Evolutionary conservation across 805 yeast species (phyloP), one percentile per base, ranked within the genome.

Genomic region (Saturnispora saitoi): DNA sequence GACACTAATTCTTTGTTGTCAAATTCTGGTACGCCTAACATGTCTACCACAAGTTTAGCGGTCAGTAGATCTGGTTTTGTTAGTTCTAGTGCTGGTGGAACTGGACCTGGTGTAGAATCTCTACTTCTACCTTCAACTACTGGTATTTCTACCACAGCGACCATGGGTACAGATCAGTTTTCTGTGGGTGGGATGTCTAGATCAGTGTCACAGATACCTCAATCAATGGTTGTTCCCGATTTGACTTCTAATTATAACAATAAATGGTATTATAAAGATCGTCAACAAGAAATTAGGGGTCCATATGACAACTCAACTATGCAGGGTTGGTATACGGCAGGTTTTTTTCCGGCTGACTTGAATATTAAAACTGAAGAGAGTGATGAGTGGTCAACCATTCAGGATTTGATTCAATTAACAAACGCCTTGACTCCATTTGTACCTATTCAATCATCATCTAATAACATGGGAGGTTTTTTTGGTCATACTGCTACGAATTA

Each of bases 311-410:
- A 90, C 2, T 62, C 65, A 24, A 66, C 75, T 65, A 87, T 87
- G 96, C 90, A 85, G 54, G 78, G 70, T 45, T 87, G 96, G 96
- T 78, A 75, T 50, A 59, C 74, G 8, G 74, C 73, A 39, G 78
- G 80, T 2, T 85, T 82, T 65, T 70, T 86, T 55, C 68, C 68
- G 36, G 70, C 69, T 10, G 78, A 73, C 50, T 68, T 87, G 52
- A 66, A 67, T 37, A 67, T 88, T 48, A 73, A 83, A 48, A 74
- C 91, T 30, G 75, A 70, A 19, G 83, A 75, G 42, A 87, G 81
- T 51, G 43, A 61, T 0, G 59, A 55, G 12, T 85, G 67, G 61
- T 68, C 67, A 32, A 64, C 83, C 0, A 69, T 88, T 50, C 72
- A 70, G 19, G 78, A 75, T 11, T 72, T 85, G 49, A 73, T 79